Conservation (phyloP, 2,329 filamentous ascomycete genomes). For the Pleochaeta shiraiana region DNA sequence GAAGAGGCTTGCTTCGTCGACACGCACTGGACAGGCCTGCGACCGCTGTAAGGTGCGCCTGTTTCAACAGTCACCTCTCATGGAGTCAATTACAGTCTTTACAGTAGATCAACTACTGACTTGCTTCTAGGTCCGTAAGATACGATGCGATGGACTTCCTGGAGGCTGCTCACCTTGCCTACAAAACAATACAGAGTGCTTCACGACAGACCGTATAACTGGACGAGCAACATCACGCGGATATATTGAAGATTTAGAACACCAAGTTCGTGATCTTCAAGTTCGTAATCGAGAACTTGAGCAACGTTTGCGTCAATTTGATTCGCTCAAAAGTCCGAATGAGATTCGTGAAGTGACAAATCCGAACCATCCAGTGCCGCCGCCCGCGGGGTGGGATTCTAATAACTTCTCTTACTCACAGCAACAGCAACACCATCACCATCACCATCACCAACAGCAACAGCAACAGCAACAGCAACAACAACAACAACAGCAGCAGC, state of each 20-base stretch:
- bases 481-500: not conserved
- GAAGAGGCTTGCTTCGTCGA: conserved; percentile 30
- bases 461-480: not conserved
- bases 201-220: conserved; percentile 71
- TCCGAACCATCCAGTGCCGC: not conserved
- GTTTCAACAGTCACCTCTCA: not conserved
- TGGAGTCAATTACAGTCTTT: not conserved
- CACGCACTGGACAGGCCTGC: conserved; percentile 63
- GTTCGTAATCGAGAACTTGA: conserved; percentile 46
- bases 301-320: conserved; percentile 26
- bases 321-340: not conserved
- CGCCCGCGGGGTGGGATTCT: too few relatives aligned
- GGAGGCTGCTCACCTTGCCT: conserved; percentile 67
- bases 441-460: too few relatives aligned
- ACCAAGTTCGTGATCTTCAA: conserved; percentile 45
- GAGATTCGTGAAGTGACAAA: too few relatives aligned
- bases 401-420: not conserved
- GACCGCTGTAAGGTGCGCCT: conserved; percentile 56
- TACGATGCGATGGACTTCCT: conserved; percentile 61
- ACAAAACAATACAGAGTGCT: conserved; percentile 52
- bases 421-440: conserved; percentile 7
- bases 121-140: conserved; percentile 49
- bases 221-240: conserved; percentile 60
- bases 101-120: not conserved
- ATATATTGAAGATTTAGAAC: conserved; percentile 56